Base-by-base conservation (phyloP, 208 protist species). In the Zelonia costaricensis region DNA sequence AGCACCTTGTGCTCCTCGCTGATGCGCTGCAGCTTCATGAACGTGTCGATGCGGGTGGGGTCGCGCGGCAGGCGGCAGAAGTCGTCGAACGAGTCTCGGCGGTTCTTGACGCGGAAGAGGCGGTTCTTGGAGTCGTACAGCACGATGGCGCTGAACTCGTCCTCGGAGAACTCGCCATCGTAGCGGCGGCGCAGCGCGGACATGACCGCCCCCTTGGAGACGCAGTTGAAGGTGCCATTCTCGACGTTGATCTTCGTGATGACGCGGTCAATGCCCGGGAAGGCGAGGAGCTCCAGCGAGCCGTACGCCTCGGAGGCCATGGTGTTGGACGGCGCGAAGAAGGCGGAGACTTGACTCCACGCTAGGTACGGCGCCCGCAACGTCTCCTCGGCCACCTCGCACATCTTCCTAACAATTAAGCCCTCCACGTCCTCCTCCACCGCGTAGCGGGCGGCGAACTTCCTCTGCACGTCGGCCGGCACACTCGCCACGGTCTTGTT, bases 301-400 rank as follows among this genome's bases (percentile, higher is more conserved):
- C 90, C 90, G 53, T 81, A 95, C 9, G 85, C 84, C 61, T 93
- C 86, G 10, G 80, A 90, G 16, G 78, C 64, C 35, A 77, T 58
- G 0, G 57, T 66, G 56, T 86, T 86, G 0, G 47, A 49, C 45
- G 64, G 63, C 3, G 80, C 74, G 53, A 82, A 78, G 36, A 91
- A 88, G 44, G 90, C 78, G 13, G 90, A 93, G 23, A 95, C 74
- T 43, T 95, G 90, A 39, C 84, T 89, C 86, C 90, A 95, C 23
- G 84, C 84, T 44, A 92, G 69, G 73, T 91, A 92, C 33, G 90
- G 90, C 25, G 86, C 86, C n/a, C 90, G 81, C 62, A 93, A 73
- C 4, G 80, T 91, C 53, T 87, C 60, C 22, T 71, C 71, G 52
- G 78, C 68, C 12, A 52, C 45, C 45, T 80, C 72, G 53, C 63